A percentile compares a stretch with the other conserved stretches of the same genome.
Evolutionary conservation across 345 rosid species (phyloP).

Genomic region (Gossypium mustelinum): DNA sequence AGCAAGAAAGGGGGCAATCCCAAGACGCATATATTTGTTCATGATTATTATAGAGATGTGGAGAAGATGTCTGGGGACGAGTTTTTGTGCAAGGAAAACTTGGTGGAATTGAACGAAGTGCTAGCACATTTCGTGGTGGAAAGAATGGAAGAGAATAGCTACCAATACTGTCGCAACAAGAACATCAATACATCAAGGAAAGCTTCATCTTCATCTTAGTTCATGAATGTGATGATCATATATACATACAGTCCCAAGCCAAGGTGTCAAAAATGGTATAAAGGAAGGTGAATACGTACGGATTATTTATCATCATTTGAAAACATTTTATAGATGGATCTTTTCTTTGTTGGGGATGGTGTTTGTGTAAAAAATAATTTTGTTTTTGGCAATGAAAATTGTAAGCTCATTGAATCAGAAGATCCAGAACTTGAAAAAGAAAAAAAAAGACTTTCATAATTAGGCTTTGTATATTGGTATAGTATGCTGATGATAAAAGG

Average conservation of each 20-base stretch:
- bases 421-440: neutral
- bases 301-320: slow-evolving; percentile 7
- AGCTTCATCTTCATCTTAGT: slow-evolving; percentile 2
- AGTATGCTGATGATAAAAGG: no score
- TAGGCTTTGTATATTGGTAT: no score
- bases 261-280: neutral
- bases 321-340: neutral
- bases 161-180: slow-evolving; percentile 44
- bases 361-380: neutral
- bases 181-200: neutral
- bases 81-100: slow-evolving; percentile 78
- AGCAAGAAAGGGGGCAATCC: slow-evolving; percentile 70
- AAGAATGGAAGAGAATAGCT: slow-evolving; percentile 58
- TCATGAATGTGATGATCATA: neutral
- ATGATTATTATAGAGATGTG: slow-evolving; percentile 73
- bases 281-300: neutral
- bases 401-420: neutral
- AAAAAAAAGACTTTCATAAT: no score
- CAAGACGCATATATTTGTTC: slow-evolving; percentile 79
- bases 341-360: neutral
- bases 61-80: slow-evolving; percentile 77
- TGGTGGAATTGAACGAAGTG: slow-evolving; percentile 56
- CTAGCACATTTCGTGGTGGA: slow-evolving; percentile 88
- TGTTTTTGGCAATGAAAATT: neutral
- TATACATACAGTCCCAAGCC: neutral